Percentiles rank a stretch among this genome's conserved stretches.
These are phyloP conservation scores for Coniochaeta ligniaria DNA, from an alignment of 2,329 filamentous ascomycete genomes.

Conservation along the genomic window DNA sequence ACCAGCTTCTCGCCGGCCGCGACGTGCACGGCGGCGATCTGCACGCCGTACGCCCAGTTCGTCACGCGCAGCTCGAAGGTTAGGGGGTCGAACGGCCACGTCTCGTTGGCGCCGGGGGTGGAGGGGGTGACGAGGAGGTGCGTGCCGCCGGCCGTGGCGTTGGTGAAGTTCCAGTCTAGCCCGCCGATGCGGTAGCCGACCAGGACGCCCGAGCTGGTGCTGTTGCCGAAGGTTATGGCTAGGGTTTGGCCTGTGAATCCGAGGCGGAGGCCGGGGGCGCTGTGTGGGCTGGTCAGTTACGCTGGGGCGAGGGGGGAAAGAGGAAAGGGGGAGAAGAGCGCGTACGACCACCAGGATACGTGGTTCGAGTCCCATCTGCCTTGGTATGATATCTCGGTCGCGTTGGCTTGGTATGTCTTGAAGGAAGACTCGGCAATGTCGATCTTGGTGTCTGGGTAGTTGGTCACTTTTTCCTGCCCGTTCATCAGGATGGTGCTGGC, in stretches of 20 bases:
- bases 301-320: not conserved
- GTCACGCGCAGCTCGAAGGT: slow-evolving; percentile 52
- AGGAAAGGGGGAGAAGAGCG: slow-evolving; percentile 9
- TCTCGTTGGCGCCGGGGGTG: slow-evolving; percentile 36
- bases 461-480: slow-evolving; percentile 29
- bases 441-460: slow-evolving; percentile 33
- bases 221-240: slow-evolving; percentile 45
- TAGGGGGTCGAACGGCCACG: slow-evolving; percentile 32
- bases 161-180: slow-evolving; percentile 54
- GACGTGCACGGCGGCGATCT: slow-evolving; percentile 46
- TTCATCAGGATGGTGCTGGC: slow-evolving; percentile 30
- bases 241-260: slow-evolving; percentile 46
- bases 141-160: slow-evolving; percentile 47
- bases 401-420: slow-evolving; percentile 40
- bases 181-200: slow-evolving; percentile 51
- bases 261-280: slow-evolving; percentile 46
- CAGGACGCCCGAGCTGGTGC: slow-evolving; percentile 40
- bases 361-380: slow-evolving; percentile 55
- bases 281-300: slow-evolving; percentile 12
- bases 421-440: slow-evolving; percentile 23
- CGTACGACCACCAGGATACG: slow-evolving; percentile 54
- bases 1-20: slow-evolving; percentile 34
- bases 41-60: slow-evolving; percentile 54
- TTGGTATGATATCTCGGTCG: slow-evolving; percentile 51
- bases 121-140: slow-evolving; percentile 44